These are phyloP conservation scores for Quillaja saponaria DNA, from an alignment of 306 rosid species.

Conservation along the genomic window DNA sequence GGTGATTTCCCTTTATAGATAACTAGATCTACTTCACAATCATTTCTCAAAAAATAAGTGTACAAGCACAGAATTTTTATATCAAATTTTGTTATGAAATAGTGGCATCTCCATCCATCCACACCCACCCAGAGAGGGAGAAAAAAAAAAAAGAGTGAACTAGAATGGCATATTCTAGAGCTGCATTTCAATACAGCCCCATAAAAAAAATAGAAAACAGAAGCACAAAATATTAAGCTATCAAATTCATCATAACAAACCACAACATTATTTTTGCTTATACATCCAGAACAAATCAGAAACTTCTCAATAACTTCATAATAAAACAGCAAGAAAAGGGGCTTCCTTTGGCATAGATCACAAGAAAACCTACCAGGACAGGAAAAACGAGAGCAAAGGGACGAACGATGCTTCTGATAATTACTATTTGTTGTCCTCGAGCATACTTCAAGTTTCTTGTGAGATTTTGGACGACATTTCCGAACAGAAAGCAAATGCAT, in stretches of 20 bases:
- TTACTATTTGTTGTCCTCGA: constrained; percentile 52
- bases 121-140: too few relatives aligned
- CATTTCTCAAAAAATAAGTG: too few relatives aligned
- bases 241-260: neutral
- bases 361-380: constrained; percentile 58
- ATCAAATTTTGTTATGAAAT: too few relatives aligned
- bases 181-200: too few relatives aligned
- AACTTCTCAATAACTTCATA: neutral
- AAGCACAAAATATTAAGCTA: neutral
- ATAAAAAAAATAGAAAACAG: neutral
- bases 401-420: constrained; percentile 74
- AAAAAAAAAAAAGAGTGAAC: too few relatives aligned
- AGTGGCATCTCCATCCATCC: too few relatives aligned
- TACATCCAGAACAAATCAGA: neutral
- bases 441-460: constrained; percentile 65
- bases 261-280: neutral
- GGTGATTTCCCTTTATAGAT: too few relatives aligned
- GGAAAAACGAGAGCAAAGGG: constrained; percentile 65
- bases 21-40: too few relatives aligned
- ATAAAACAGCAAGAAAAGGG: constrained; percentile 4
- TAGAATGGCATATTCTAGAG: too few relatives aligned
- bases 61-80: too few relatives aligned
- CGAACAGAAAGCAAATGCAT: constrained; percentile 55
- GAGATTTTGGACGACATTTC: constrained; percentile 72
- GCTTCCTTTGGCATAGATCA: neutral